These are phyloP conservation scores for Yarrowia divulgata DNA, from an alignment of 805 yeast species.

Conservation along the genomic window DNA sequence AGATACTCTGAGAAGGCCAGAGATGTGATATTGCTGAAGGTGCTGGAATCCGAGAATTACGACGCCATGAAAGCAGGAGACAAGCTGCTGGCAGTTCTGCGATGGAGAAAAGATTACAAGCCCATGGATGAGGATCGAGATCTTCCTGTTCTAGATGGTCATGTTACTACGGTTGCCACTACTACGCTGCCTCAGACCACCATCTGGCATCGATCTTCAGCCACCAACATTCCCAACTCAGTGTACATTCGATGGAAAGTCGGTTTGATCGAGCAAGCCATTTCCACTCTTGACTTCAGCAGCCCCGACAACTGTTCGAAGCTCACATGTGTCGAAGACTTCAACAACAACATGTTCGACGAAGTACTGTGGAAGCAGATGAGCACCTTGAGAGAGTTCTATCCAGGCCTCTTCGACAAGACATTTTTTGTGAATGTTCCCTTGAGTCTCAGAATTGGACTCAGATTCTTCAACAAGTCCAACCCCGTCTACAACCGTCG, in stretches of 20 bases:
- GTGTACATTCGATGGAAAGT: constrained; percentile 28
- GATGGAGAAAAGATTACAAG: constrained; percentile 18
- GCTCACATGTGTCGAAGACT: constrained; percentile 9
- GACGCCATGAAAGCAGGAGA: constrained; percentile 10
- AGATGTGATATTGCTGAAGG: constrained; percentile 8
- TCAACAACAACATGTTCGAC: constrained; percentile 8
- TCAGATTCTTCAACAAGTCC: constrained; percentile 18
- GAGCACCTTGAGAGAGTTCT: constrained; percentile 18
- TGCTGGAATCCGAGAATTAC: constrained; percentile 10
- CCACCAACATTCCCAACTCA: constrained; percentile 1
- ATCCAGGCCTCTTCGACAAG: constrained; percentile 14
- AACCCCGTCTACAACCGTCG: constrained; percentile 16
- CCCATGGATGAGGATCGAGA: constrained; percentile 12
- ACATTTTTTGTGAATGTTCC: constrained; percentile 17
- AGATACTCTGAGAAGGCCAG: constrained; percentile 10
- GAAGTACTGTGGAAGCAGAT: constrained; percentile 18
- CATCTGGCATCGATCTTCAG: constrained; percentile 1
- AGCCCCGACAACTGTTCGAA: constrained; percentile 12
- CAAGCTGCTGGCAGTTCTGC: constrained; percentile 3
- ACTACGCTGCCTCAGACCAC: background rate
- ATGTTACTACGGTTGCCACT: background rate
- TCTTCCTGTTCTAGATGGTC: constrained; percentile 8
- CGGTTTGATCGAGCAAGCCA: constrained; percentile 7
- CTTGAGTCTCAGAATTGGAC: constrained; percentile 6
- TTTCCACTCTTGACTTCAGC: background rate